Evolutionary conservation across 1,284 basidiomycete species (phyloP).

Genomic region (Tylopilus sp.): DNA sequence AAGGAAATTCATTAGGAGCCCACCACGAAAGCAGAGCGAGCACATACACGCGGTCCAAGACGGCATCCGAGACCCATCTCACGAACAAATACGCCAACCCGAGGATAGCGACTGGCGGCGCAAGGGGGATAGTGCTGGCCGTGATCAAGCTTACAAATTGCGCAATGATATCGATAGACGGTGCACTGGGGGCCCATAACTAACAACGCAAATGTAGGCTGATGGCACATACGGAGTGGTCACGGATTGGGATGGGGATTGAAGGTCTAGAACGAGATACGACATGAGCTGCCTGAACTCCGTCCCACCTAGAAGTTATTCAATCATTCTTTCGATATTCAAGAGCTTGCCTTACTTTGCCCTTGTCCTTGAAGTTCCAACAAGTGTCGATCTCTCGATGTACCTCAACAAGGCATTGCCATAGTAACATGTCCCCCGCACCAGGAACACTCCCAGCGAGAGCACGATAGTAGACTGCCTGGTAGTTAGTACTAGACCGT

Average conservation of each 20-base stretch:
- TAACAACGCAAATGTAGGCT: background rate
- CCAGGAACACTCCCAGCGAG: slow-evolving; percentile 4
- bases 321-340: background rate
- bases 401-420: slow-evolving; percentile 7
- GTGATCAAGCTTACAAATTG: slow-evolving; percentile 7
- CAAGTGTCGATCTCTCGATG: slow-evolving; percentile 9
- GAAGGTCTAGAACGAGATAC: slow-evolving; percentile 10
- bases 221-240: background rate
- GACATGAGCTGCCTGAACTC: slow-evolving; percentile 11
- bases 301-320: slow-evolving; percentile 8
- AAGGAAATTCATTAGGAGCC: background rate
- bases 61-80: slow-evolving; percentile 1
- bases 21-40: background rate
- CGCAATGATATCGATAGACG: background rate
- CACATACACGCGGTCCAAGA: slow-evolving; percentile 2
- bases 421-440: slow-evolving; percentile 2
- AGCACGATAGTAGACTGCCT: slow-evolving; percentile 5
- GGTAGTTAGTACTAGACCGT: background rate
- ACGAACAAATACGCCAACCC: slow-evolving; percentile 9
- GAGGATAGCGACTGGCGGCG: slow-evolving; percentile 6
- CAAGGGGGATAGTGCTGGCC: slow-evolving; percentile 2
- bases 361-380: slow-evolving; percentile 11
- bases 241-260: background rate
- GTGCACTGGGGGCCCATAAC: background rate
- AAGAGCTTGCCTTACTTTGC: background rate